Conservation (phyloP, 441 rosid species). For the Cnidoscolus chayamansa region DNA sequence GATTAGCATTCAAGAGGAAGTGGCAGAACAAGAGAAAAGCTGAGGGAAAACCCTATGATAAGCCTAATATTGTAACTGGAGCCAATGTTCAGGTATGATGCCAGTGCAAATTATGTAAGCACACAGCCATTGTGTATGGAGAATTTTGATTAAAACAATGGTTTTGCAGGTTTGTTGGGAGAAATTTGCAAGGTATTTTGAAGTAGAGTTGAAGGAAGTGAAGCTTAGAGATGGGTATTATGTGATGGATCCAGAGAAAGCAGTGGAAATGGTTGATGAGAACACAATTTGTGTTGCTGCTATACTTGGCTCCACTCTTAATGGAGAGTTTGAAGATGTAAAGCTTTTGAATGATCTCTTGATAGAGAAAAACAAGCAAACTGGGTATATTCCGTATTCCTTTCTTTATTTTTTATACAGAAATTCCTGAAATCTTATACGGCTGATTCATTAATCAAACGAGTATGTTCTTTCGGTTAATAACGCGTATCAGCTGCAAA, state of each 20-base stretch:
- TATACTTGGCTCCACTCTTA: constrained; percentile 82
- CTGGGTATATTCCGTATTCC: constrained; percentile 44
- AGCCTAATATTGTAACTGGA: constrained; percentile 79
- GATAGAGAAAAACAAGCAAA: constrained; percentile 55
- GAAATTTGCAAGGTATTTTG: constrained; percentile 88
- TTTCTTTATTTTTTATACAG: background rate
- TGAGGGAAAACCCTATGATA: constrained; percentile 65
- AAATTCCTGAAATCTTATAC: background rate
- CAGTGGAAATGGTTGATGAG: constrained; percentile 90
- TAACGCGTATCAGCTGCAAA: too few relatives aligned
- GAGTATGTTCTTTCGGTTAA: too few relatives aligned
- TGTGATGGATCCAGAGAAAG: constrained; percentile 82
- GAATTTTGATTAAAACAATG: too few relatives aligned
- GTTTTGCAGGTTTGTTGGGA: constrained; percentile 72
- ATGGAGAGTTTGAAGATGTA: constrained; percentile 87
- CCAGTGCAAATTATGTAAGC: too few relatives aligned
- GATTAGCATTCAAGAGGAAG: constrained; percentile 58
- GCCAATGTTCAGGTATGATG: constrained; percentile 64
- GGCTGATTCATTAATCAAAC: too few relatives aligned
- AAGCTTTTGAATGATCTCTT: constrained; percentile 70
- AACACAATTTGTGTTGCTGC: constrained; percentile 93
- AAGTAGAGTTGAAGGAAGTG: constrained; percentile 83
- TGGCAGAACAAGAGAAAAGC: constrained; percentile 69
- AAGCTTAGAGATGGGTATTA: constrained; percentile 78
- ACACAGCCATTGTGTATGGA: too few relatives aligned